Evolutionary conservation across 352 stramenopile genomes (phyloP), one percentile per base, ranked within the genome.

Genomic region (Pythium phragmiticola): DNA sequence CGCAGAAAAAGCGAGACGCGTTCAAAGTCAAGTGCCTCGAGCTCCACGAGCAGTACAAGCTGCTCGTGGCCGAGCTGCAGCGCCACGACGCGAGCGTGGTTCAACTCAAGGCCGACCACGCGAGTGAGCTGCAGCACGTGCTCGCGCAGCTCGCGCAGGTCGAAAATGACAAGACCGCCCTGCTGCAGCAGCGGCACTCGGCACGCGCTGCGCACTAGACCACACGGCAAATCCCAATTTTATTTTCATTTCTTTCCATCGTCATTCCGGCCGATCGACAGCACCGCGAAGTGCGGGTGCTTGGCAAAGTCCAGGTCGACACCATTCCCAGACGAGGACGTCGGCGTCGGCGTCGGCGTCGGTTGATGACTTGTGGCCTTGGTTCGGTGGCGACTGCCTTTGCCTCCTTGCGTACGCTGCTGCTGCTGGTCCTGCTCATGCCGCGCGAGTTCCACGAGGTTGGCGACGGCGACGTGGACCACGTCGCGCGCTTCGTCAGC

Each of bases 21-120:
- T 94, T 91, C 67, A 94, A 94, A 45, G 73, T 75, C 26, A 94
- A 92, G 43, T 94, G 85, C 59, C 70, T 94, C 11, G 79, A 94
- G 59, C 77, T 86, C 56, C 85, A 94, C 68, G 80, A 89, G 54
- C 76, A 72, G 19, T 87, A 84, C 74, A 92, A 94, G 53, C 60
- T 69, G 4, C 39, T 89, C 47, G 43, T 76, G 7, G 60, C 73
- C 26, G 79, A 88, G 37, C 64, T 73, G 11, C 82, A 74, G 47
- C 55, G 58, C 2, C 62, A 78, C 43, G 81, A 88, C n/a, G 19
- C 65, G 23, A 72, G 76, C 11, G 56, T 90, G 14, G 63, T 78
- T 13, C 78, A 86, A 43, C 70, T 82, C n/a, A 81, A 86, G 37
- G 73, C 87, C 34, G 70, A 87, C 19, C 82, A 90, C 56, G 61